phyloP scores from a whole-genome alignment of 148 eudicot species.

The Dysphania ambrosioides region DNA sequence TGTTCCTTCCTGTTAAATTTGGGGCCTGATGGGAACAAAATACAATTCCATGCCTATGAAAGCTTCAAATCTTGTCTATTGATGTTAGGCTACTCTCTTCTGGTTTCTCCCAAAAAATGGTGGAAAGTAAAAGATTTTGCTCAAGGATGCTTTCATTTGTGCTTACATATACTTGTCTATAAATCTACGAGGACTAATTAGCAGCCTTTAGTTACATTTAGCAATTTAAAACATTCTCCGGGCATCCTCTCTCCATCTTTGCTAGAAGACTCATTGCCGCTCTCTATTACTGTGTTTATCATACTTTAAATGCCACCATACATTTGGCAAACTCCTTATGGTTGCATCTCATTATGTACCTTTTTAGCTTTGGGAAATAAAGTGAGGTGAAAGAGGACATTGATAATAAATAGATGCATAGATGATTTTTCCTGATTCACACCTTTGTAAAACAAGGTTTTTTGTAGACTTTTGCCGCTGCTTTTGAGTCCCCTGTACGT shows the following conservation, averaged over 20 bases:
- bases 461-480: neutral
- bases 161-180: neutral
- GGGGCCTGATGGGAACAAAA: conserved; percentile 1
- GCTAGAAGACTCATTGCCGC: neutral
- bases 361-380: neutral
- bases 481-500: neutral
- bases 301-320: neutral
- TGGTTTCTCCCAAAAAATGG: neutral
- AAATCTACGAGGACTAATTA: neutral
- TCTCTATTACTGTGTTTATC: neutral
- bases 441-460: neutral
- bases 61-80: neutral
- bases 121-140: neutral
- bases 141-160: neutral
- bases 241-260: neutral
- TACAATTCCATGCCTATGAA: neutral
- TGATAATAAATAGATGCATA: neutral
- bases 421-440: neutral
- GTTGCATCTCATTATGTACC: neutral
- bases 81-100: neutral
- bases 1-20: conserved; percentile 5
- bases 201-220: neutral
- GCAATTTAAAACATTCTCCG: neutral
- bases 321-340: neutral
- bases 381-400: neutral